Evolutionary conservation across 257 asterid genomes (phyloP).

Genomic region (Coffea eugenioides): DNA sequence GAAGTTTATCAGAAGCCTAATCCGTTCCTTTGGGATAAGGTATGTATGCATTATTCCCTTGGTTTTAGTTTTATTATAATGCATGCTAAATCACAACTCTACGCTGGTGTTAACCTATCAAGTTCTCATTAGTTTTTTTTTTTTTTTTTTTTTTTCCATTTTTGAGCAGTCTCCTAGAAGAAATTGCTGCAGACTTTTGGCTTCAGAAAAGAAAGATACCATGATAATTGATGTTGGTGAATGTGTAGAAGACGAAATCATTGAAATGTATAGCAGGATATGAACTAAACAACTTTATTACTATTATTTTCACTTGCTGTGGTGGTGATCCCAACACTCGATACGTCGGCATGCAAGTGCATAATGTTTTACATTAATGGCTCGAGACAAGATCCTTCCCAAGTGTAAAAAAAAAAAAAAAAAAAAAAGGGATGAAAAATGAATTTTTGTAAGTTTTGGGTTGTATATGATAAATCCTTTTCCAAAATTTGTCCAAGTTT

Average conservation of each 20-base stretch:
- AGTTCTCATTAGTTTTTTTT: not conserved
- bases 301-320: not conserved
- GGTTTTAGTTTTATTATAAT: not conserved
- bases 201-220: constrained; percentile 30
- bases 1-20: constrained; percentile 38
- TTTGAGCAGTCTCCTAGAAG: constrained; percentile 40
- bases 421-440: too few relatives aligned
- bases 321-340: not conserved
- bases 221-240: constrained; percentile 38
- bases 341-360: not conserved
- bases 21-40: constrained; percentile 48
- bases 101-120: not conserved
- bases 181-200: constrained; percentile 46
- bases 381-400: not conserved
- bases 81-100: not conserved
- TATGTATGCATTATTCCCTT: not conserved
- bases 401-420: not conserved
- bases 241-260: constrained; percentile 35
- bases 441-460: not conserved
- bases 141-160: not conserved
- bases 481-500: not conserved
- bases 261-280: constrained; percentile 11
- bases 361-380: not conserved
- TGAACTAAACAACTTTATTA: not conserved
- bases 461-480: constrained; percentile 3